These are phyloP conservation scores for Dryas alaskensis DNA, from an alignment of 306 rosid species.

Conservation along the genomic window DNA sequence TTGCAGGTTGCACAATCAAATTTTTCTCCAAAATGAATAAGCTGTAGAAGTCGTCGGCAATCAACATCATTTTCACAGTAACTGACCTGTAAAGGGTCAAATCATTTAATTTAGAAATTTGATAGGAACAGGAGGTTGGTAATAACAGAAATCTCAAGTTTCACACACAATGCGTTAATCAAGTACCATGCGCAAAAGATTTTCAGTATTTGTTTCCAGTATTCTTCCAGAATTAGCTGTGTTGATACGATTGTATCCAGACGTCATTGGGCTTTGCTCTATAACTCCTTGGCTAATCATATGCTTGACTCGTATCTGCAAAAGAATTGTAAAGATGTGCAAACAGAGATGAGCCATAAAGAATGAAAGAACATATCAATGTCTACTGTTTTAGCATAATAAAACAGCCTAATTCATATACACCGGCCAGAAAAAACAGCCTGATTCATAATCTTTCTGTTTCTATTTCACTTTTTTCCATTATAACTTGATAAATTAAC, in stretches of 20 bases:
- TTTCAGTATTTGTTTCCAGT: constrained; percentile 84
- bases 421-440: background rate
- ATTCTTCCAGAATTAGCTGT: constrained; percentile 64
- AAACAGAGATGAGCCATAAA: constrained; percentile 25
- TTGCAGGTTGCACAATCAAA: constrained; percentile 77
- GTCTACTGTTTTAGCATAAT: background rate
- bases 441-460: constrained; percentile 2
- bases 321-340: constrained; percentile 21
- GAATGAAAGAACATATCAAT: background rate
- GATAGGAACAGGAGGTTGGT: background rate
- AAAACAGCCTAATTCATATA: background rate
- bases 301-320: constrained; percentile 85
- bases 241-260: constrained; percentile 61
- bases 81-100: constrained; percentile 67
- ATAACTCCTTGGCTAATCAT: constrained; percentile 77
- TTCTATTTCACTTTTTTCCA: background rate
- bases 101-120: constrained; percentile 20
- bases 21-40: constrained; percentile 89
- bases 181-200: constrained; percentile 84
- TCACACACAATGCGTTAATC: constrained; percentile 12
- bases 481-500: background rate
- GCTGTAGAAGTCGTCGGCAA: constrained; percentile 88
- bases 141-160: constrained; percentile 16
- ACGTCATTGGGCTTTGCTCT: constrained; percentile 61
- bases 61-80: constrained; percentile 93